Percentiles rank a stretch among this genome's conserved stretches.
Conservation (phyloP, 306 rosid genomes). For the Rosa persica region DNA sequence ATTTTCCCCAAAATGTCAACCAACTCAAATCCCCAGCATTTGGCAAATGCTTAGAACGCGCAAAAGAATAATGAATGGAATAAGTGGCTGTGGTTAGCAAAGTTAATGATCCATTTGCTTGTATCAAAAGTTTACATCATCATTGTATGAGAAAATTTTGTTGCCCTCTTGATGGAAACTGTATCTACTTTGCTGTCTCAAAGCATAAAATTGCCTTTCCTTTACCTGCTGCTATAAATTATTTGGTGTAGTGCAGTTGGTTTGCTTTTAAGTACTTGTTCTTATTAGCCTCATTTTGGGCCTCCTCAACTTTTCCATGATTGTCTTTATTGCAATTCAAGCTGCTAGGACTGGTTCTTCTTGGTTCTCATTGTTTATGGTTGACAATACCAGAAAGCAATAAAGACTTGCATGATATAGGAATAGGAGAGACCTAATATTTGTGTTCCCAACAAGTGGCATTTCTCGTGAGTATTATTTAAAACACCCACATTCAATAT, state of each 20-base stretch:
- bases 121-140: neutral
- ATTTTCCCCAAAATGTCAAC: too few species aligned
- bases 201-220: neutral
- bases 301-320: constrained; percentile 43
- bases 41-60: too few species aligned
- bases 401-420: constrained; percentile 5
- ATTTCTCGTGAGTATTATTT: constrained; percentile 47
- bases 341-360: neutral
- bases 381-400: constrained; percentile 16
- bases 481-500: constrained; percentile 8
- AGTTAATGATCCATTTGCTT: neutral
- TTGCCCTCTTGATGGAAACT: neutral
- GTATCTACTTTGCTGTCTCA: neutral
- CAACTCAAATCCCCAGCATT: too few species aligned
- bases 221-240: constrained; percentile 17
- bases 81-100: neutral
- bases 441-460: constrained; percentile 15
- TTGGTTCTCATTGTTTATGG: constrained; percentile 24
- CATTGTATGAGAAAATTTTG: neutral
- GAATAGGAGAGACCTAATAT: neutral
- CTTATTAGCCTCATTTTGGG: constrained; percentile 7
- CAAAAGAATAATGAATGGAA: neutral
- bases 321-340: constrained; percentile 32
- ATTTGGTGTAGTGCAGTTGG: constrained; percentile 13
- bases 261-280: constrained; percentile 1